Evolutionary conservation across 2,329 filamentous ascomycete species (phyloP).

Genomic region (Colletotrichum sp.): DNA sequence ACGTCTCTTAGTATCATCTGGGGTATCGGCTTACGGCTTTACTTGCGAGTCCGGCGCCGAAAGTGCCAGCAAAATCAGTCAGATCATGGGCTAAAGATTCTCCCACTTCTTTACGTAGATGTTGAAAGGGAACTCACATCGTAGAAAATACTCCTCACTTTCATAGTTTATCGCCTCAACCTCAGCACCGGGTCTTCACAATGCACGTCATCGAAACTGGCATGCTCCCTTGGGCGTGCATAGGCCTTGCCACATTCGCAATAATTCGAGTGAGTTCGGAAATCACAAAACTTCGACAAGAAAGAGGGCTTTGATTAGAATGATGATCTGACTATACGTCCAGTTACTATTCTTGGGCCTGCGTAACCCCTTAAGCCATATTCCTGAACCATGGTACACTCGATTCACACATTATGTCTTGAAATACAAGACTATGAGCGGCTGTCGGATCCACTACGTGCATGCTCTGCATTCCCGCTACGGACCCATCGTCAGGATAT

Average conservation of each 20-base stretch:
- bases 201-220: background rate
- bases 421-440: background rate
- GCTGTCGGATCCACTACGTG: background rate
- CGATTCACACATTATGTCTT: background rate
- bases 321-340: background rate
- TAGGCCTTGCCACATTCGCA: background rate
- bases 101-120: background rate
- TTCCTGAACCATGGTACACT: background rate
- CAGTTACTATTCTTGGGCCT: background rate
- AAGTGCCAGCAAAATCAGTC: background rate
- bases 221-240: background rate
- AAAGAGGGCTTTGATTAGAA: accelerated
- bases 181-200: background rate
- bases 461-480: background rate
- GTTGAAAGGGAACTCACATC: background rate
- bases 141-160: accelerated
- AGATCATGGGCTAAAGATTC: background rate
- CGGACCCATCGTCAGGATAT: background rate
- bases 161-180: background rate
- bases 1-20: background rate
- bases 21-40: background rate
- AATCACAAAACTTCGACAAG: accelerated
- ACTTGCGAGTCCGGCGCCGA: background rate
- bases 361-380: background rate
- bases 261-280: background rate